A percentile compares a stretch with the other conserved stretches of the same genome.
phyloP scores from a whole-genome alignment of 495 filamentous ascomycete species.

The Neurospora tetrasperma region DNA sequence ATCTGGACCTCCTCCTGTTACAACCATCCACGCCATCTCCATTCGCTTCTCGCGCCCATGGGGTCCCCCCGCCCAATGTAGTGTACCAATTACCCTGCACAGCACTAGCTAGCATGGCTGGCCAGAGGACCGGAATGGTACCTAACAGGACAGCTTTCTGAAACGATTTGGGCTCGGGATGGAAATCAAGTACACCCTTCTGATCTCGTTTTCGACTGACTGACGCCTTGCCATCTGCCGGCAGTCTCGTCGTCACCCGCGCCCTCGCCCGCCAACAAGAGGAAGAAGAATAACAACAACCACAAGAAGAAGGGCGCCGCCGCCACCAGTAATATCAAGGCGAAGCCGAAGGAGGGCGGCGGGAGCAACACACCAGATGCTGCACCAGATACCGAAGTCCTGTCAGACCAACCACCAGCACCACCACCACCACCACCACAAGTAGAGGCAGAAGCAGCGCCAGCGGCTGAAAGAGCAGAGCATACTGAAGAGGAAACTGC shows the following conservation, averaged over 20 bases:
- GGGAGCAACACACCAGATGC: neutral
- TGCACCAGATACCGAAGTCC: neutral
- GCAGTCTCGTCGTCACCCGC: constrained; percentile 4
- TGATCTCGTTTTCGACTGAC: neutral
- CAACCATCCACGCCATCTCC: no score
- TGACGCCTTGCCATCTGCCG: neutral
- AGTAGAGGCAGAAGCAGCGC: neutral
- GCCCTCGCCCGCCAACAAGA: constrained; percentile 40
- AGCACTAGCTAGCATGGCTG: neutral
- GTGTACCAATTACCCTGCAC: neutral
- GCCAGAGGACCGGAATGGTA: neutral
- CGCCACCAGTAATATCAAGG: constrained; percentile 17
- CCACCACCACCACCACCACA: neutral
- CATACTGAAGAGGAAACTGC: neutral
- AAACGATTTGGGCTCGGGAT: neutral
- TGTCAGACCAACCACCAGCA: constrained; percentile 1
- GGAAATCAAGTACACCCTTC: neutral
- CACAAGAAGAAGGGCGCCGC: constrained; percentile 36
- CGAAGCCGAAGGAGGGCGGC: constrained; percentile 2
- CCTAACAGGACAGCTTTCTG: constrained; percentile 1
- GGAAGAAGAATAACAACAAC: constrained; percentile 64
- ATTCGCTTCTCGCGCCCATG: neutral
- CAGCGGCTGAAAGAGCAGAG: neutral
- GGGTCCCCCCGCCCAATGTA: neutral
- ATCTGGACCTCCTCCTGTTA: neutral